Base-by-base conservation (phyloP, 176 grass and related monocot species). In the Oryza longistaminata region DNA sequence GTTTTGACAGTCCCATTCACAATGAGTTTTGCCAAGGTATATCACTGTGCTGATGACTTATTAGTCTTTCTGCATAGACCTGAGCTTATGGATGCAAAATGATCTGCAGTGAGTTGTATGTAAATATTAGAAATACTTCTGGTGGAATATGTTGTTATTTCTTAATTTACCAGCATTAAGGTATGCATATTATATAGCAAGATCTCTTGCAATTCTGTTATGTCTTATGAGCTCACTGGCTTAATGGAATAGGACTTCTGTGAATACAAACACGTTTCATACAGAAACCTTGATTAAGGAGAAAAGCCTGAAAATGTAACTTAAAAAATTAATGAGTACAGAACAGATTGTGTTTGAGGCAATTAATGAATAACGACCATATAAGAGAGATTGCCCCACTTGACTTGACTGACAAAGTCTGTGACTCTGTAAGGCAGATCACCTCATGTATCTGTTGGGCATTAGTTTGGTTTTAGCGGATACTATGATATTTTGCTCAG, bases 11-110 rank as follows among this genome's bases (percentile, higher is more conserved):
- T 99, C 31, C 96, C 96, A 40, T 94, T 96, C 76, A 99, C 96
- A 72, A 91, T 94, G 81, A 72, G 27, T 46, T 99, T 99, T 87
- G 71, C 96, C 6, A 96, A 96, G 96, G 96, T 99, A 94, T 75
- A 76, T 75, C 87, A 35, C 48, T 71, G 16, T 85, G 35, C n/a
- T 66, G 46, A 49, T 80, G 34, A 39, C 25, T 66, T 85, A 21
- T 66, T 85, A 48, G 13, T 37, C 50, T 42, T 61, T 78, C 2
- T 70, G 66, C 11, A 45, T 62, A 37, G 15, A 86, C 22, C 16
- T 55, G 61, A 34, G 65, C 29, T 58, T 69, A 76, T 68, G 81
- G 58, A 22, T 71, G 71, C 70, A 70, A 79, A 70, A 79, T 90
- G 22, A 83, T 19, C 3, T 22, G 68, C n/a, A 37, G 19, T 71